Conservation (phyloP, 2,329 filamentous ascomycete genomes). For the Xylariales sp. region DNA sequence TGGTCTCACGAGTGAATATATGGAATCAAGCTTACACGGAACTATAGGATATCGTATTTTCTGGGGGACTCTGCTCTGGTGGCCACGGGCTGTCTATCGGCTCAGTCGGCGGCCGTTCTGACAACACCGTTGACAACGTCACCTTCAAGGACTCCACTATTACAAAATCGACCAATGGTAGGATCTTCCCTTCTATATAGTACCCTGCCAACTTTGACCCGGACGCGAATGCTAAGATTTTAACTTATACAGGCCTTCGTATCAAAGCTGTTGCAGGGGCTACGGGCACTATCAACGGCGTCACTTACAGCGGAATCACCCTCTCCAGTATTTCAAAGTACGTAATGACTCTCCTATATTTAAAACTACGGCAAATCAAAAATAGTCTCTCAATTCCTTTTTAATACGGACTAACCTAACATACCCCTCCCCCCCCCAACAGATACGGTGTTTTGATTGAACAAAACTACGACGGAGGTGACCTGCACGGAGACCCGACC, state of each 20-base stretch:
- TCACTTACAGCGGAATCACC: slow-evolving; percentile 65
- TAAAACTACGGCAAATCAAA: too few species aligned
- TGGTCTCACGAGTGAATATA: not conserved
- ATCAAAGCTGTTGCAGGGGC: slow-evolving; percentile 67
- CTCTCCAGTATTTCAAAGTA: slow-evolving; percentile 58
- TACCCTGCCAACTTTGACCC: not conserved
- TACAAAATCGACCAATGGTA: slow-evolving; percentile 62
- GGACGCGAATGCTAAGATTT: not conserved
- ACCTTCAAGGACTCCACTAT: slow-evolving; percentile 61
- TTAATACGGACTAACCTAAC: not conserved
- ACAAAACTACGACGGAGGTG: slow-evolving; percentile 65
- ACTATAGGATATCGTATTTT: slow-evolving; percentile 47
- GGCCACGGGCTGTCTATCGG: slow-evolving; percentile 71
- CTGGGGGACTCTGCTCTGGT: slow-evolving; percentile 58
- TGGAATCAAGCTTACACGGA: not conserved
- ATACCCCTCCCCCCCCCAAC: too few species aligned
- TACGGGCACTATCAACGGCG: slow-evolving; percentile 62
- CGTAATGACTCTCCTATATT: not conserved
- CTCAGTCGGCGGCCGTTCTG: slow-evolving; percentile 65
- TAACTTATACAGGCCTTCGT: slow-evolving; percentile 55
- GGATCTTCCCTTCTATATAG: too few species aligned
- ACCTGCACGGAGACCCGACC: slow-evolving; percentile 55
- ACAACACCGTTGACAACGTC: slow-evolving; percentile 67
- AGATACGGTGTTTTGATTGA: slow-evolving; percentile 68
- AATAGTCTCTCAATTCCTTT: not conserved